Evolutionary conservation across 2,329 filamentous ascomycete genomes (phyloP), one percentile per base, ranked within the genome.

Genomic region (Dactylellina sp.): DNA sequence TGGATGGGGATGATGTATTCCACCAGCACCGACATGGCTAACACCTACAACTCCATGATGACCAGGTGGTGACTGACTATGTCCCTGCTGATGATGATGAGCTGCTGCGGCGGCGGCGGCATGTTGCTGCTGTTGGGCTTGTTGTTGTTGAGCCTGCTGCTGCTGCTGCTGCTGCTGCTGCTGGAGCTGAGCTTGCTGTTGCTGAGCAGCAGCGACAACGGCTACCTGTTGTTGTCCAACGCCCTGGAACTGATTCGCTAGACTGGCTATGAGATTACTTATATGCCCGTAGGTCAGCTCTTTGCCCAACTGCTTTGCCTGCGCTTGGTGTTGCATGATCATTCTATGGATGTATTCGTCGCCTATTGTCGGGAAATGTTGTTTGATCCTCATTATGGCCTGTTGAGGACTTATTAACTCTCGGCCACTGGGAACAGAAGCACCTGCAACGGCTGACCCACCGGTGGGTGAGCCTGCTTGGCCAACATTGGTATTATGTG

Each of bases 261-360:
- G 49, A 57, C 56, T 66, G 3, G 46, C 44, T 7, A 74, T 74
- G 6, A 74, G 25, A n/a, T 61, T 66, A 32, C 61, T 74, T 18
- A 74, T 74, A 24, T 74, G 61, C 9, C 53, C 63, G 24, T 74
- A 62, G 7, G 70, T 74, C 46, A 74, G 40, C 14, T 75, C 71
- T 2, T 59, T 64, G 1, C 59, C 61, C 32, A 70, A 18, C 14
- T 62, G 60, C 14, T 70, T 75, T 1, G 63, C 71, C 24, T 75
- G 71, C n/a, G 63, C 63, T 7, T 75, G 71, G 28, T 75, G 71
- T n/a, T 75, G 71, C 50, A 63, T 49, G 11, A 74, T 62, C 53
- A 74, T 62, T 11, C 70, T 39, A 14, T 74, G 70, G 11, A 74
- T 42, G 42, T 74, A 74, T 39, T 74, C 70, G 18, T 74, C 70